Percentiles rank a stretch among this genome's conserved stretches.
These are phyloP conservation scores for Apiotrichum akiyoshidainum DNA, from an alignment of 1,284 basidiomycete genomes.

Conservation along the genomic window DNA sequence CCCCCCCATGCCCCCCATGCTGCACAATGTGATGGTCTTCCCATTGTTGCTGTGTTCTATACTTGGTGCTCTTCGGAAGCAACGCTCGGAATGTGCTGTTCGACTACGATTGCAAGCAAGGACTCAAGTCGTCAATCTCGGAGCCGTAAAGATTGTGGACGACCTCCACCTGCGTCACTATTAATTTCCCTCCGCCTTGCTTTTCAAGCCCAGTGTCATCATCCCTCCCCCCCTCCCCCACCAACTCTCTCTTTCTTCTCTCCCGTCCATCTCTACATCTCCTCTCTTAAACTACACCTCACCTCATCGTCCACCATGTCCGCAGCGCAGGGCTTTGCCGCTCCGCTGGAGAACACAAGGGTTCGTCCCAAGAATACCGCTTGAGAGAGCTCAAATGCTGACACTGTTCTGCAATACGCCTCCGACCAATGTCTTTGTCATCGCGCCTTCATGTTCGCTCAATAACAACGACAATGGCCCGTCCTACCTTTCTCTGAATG, in stretches of 20 bases:
- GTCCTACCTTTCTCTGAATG: background rate
- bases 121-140: too few relatives aligned
- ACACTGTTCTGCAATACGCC: background rate
- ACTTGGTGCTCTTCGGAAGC: too few relatives aligned
- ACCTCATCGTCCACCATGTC: background rate
- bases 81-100: too few relatives aligned
- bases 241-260: background rate
- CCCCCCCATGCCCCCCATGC: too few relatives aligned
- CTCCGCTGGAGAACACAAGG: conserved; percentile 46
- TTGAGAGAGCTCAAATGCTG: background rate
- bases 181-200: background rate
- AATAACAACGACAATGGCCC: too few relatives aligned
- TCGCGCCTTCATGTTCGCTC: too few relatives aligned
- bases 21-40: too few relatives aligned
- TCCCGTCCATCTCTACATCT: background rate
- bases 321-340: conserved; percentile 31
- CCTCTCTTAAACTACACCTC: background rate
- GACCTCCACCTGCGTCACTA: conserved; percentile 1
- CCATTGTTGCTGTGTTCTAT: too few relatives aligned
- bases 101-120: too few relatives aligned
- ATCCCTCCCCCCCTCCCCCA: too few relatives aligned
- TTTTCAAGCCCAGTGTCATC: too few relatives aligned
- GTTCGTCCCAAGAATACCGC: conserved; percentile 4
- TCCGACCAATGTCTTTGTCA: too few relatives aligned
- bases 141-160: conserved; percentile 22